A percentile compares a stretch with the other conserved stretches of the same genome.
phyloP scores from a whole-genome alignment of 306 rosid genomes.

The Pyrus bretschneideri region DNA sequence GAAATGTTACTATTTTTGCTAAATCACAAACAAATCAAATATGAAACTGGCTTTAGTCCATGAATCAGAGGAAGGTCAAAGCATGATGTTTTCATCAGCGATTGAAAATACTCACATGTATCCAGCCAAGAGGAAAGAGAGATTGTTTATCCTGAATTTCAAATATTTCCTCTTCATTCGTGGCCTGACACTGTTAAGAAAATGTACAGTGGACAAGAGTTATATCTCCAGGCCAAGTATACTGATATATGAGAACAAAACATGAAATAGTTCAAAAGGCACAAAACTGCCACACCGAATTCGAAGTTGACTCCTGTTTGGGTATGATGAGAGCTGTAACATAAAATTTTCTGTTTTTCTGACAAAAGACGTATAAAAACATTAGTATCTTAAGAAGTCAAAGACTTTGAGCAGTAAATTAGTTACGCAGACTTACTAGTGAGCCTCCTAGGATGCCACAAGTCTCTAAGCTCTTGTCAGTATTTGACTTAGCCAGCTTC shows the following conservation, averaged over 20 bases:
- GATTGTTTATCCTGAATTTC: conserved; percentile 89
- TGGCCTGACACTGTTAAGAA: conserved; percentile 76
- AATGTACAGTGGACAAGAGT: conserved; percentile 4
- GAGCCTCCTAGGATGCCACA: conserved; percentile 93
- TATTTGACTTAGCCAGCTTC: conserved; percentile 86
- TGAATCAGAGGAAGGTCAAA: background rate
- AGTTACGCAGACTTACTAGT: conserved; percentile 63
- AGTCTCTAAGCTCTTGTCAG: conserved; percentile 80
- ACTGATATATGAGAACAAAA: conserved; percentile 6
- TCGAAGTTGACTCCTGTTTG: conserved; percentile 86
- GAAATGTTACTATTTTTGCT: background rate
- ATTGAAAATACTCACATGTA: conserved; percentile 64
- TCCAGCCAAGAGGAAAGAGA: conserved; percentile 98
- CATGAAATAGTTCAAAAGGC: conserved; percentile 8
- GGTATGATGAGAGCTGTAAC: conserved; percentile 89
- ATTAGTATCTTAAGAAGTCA: background rate
- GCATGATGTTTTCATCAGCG: background rate
- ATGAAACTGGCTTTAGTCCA: background rate
- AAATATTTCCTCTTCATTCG: conserved; percentile 94
- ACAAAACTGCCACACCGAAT: conserved; percentile 61
- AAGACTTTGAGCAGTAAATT: background rate
- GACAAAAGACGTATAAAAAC: conserved; percentile 26
- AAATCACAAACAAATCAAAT: background rate
- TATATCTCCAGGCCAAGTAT: background rate
- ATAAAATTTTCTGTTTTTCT: conserved; percentile 87